These are phyloP conservation scores for Cymbidium sinense DNA, from an alignment of 106 monocot genomes.

Conservation along the genomic window DNA sequence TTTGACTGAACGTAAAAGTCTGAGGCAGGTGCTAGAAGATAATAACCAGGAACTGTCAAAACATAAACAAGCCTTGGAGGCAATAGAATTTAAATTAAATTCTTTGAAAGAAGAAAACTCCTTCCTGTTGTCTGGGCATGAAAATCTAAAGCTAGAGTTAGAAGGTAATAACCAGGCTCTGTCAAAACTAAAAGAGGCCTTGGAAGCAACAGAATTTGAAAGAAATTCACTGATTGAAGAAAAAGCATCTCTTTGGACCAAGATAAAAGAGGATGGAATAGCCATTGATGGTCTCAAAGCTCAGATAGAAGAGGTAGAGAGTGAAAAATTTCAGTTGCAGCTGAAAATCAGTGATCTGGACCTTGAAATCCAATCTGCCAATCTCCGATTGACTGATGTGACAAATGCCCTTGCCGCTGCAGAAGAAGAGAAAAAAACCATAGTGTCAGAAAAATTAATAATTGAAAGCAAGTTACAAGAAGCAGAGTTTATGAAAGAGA, in stretches of 20 bases:
- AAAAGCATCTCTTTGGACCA: slow-evolving; percentile 14
- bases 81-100: background rate
- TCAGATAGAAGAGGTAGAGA: slow-evolving; percentile 10
- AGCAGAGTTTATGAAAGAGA: slow-evolving; percentile 13
- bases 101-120: background rate
- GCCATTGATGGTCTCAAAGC: slow-evolving; percentile 1
- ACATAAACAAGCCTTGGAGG: slow-evolving; percentile 6
- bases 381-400: slow-evolving; percentile 11
- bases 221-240: slow-evolving; percentile 9
- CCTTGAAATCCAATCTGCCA: slow-evolving; percentile 6
- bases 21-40: background rate
- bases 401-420: slow-evolving; percentile 1
- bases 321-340: slow-evolving; percentile 26
- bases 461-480: slow-evolving; percentile 11
- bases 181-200: slow-evolving; percentile 16
- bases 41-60: slow-evolving; percentile 11
- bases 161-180: slow-evolving; percentile 16
- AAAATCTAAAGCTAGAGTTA: slow-evolving; percentile 18
- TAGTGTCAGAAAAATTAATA: slow-evolving; percentile 21
- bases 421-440: slow-evolving; percentile 22
- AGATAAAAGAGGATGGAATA: slow-evolving; percentile 5
- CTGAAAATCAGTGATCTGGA: slow-evolving; percentile 25
- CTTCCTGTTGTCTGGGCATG: slow-evolving; percentile 16
- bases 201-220: slow-evolving; percentile 10
- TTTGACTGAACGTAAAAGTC: background rate